These are phyloP conservation scores for Conringia planisiliqua DNA, from an alignment of 345 rosid genomes.

Conservation along the genomic window DNA sequence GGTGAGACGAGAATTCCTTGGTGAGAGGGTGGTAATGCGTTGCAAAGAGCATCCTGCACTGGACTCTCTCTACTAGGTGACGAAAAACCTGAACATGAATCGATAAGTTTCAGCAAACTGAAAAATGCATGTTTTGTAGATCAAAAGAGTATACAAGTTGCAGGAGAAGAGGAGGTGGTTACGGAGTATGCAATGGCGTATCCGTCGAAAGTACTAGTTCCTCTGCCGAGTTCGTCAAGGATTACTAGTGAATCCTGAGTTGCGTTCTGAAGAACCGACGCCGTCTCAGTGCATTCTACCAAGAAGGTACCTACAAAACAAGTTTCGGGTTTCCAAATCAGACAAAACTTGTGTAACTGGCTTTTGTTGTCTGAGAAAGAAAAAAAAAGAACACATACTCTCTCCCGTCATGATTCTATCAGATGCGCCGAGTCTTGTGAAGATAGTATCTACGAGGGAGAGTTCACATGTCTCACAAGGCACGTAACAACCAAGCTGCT, in stretches of 20 bases:
- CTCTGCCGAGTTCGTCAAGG: constrained; percentile 95
- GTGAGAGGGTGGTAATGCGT: constrained; percentile 96
- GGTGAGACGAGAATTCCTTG: constrained; percentile 86
- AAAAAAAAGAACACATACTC: constrained; percentile 46
- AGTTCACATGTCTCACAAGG: constrained; percentile 66
- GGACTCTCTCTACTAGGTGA: constrained; percentile 84
- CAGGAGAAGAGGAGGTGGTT: constrained; percentile 13
- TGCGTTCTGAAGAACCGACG: constrained; percentile 91
- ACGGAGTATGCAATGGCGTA: constrained; percentile 96
- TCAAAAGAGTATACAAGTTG: neutral
- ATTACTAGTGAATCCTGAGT: constrained; percentile 86
- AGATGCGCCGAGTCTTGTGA: constrained; percentile 89
- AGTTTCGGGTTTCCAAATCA: neutral
- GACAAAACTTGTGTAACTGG: neutral
- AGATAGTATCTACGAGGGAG: constrained; percentile 77
- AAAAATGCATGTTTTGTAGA: neutral
- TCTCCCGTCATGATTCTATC: constrained; percentile 94
- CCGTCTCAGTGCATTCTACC: constrained; percentile 95
- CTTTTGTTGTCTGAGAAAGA: neutral
- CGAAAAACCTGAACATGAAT: constrained; percentile 60
- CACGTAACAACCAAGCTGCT: constrained; percentile 87
- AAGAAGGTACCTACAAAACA: constrained; percentile 72
- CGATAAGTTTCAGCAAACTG: neutral
- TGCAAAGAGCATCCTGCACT: constrained; percentile 84
- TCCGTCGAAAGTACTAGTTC: constrained; percentile 97